These are phyloP conservation scores for Clitopilus hobsonii DNA, from an alignment of 768 basidiomycete genomes.

Conservation along the genomic window DNA sequence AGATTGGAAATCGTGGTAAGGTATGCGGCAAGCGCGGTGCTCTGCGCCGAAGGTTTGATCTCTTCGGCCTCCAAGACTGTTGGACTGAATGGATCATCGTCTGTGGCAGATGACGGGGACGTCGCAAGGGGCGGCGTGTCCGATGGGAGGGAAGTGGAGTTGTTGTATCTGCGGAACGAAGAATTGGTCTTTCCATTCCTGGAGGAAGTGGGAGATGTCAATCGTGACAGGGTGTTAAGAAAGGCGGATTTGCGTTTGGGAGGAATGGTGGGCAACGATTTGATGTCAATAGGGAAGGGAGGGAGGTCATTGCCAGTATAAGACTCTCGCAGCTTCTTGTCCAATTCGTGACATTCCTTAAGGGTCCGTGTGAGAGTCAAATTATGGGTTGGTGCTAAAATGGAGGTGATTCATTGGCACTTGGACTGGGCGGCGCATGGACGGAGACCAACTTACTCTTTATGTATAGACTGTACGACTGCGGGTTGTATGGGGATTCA, in stretches of 20 bases:
- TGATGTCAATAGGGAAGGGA: slow-evolving; percentile 53
- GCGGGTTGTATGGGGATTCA: slow-evolving; percentile 71
- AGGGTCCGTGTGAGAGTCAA: slow-evolving; percentile 79
- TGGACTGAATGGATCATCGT: slow-evolving; percentile 22
- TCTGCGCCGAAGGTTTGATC: slow-evolving; percentile 39
- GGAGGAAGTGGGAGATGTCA: slow-evolving; percentile 65
- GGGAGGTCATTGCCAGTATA: slow-evolving; percentile 56
- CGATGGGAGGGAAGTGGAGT: slow-evolving; percentile 29
- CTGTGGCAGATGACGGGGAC: slow-evolving; percentile 31
- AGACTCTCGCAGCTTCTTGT: slow-evolving; percentile 70
- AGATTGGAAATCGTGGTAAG: slow-evolving; percentile 76
- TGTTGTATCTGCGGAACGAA: slow-evolving; percentile 30
- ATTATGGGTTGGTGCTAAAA: slow-evolving; percentile 81
- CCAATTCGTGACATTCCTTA: slow-evolving; percentile 76
- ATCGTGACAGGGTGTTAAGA: slow-evolving; percentile 79
- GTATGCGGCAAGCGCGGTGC: slow-evolving; percentile 72
- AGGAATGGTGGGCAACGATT: slow-evolving; percentile 43
- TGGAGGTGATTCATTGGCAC: slow-evolving; percentile 5
- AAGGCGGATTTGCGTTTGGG: slow-evolving; percentile 80
- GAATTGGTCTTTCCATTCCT: slow-evolving; percentile 39
- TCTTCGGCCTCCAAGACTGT: slow-evolving; percentile 22
- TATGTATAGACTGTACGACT: slow-evolving; percentile 79
- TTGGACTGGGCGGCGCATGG: no score
- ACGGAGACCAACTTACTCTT: slow-evolving; percentile 90
- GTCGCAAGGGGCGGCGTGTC: slow-evolving; percentile 51